phyloP scores from a whole-genome alignment of 148 eudicot genomes.

The Dysphania ambrosioides region DNA sequence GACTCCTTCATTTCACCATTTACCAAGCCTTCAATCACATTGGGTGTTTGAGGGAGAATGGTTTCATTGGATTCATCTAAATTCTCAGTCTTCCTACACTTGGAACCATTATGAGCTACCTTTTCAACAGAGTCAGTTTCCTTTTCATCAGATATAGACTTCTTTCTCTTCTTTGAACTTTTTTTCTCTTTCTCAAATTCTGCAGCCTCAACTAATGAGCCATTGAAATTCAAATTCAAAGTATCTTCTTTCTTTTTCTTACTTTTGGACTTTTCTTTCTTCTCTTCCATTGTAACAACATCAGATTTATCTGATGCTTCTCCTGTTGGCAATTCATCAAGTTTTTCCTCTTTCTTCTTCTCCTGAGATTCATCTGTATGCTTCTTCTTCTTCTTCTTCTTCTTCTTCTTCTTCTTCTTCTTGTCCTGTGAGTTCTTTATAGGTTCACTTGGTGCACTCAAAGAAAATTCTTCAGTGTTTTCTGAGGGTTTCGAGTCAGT shows the following conservation, averaged over 20 bases:
- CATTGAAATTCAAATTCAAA: slow-evolving; percentile 6
- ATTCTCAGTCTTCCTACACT: slow-evolving; percentile 49
- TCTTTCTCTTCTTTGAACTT: slow-evolving; percentile 69
- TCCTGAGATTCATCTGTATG: slow-evolving; percentile 26
- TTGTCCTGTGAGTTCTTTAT: slow-evolving; percentile 46
- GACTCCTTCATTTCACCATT: slow-evolving; percentile 35
- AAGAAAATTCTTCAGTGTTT: slow-evolving; percentile 2
- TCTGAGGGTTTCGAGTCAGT: slow-evolving; percentile 10
- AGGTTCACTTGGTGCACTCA: slow-evolving; percentile 25
- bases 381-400: too few species aligned
- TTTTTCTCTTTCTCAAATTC: slow-evolving; percentile 36
- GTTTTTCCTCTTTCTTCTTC: slow-evolving; percentile 22
- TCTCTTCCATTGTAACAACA: slow-evolving; percentile 18
- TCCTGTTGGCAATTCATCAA: slow-evolving; percentile 17
- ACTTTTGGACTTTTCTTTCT: slow-evolving; percentile 27
- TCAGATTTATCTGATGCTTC: slow-evolving; percentile 16
- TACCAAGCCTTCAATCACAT: slow-evolving; percentile 30
- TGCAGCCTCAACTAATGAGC: slow-evolving; percentile 4
- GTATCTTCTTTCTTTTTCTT: slow-evolving; percentile 29
- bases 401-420: too few species aligned
- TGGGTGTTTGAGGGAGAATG: slow-evolving; percentile 22
- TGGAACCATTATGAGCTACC: slow-evolving; percentile 36
- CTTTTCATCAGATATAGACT: slow-evolving; percentile 39
- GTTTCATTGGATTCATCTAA: slow-evolving; percentile 33
- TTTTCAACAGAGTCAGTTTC: slow-evolving; percentile 27